A percentile compares a stretch with the other conserved stretches of the same genome.
Conservation (phyloP, 441 rosid genomes). For the Adansonia grandidieri region DNA sequence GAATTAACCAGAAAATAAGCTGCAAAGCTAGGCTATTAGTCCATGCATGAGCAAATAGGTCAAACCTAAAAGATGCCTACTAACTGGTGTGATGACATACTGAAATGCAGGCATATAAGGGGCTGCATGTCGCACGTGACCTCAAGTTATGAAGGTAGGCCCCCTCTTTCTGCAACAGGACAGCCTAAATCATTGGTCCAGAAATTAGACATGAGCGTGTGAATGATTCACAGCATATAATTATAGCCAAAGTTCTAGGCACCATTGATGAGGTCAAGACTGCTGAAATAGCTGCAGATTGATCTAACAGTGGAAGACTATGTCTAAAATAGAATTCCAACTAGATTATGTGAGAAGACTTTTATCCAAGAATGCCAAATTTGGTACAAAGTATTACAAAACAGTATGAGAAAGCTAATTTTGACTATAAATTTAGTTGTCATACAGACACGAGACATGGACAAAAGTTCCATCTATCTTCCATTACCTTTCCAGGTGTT, state of each 20-base stretch:
- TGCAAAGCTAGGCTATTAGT: background rate
- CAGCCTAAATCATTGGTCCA: background rate
- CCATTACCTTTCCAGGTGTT: slow-evolving; percentile 86
- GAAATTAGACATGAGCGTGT: background rate
- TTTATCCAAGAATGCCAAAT: background rate
- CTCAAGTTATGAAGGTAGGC: background rate
- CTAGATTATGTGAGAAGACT: background rate
- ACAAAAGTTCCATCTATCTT: slow-evolving; percentile 22
- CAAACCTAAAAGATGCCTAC: background rate
- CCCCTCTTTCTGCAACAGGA: background rate
- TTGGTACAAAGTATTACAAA: slow-evolving; percentile 11
- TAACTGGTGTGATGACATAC: background rate
- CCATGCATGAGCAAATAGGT: background rate
- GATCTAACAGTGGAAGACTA: background rate
- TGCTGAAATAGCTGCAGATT: background rate
- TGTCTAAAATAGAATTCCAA: background rate
- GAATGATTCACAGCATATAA: background rate
- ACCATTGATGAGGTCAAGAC: background rate
- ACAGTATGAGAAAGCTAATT: background rate
- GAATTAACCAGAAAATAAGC: background rate
- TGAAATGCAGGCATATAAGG: background rate
- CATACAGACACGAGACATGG: slow-evolving; percentile 12
- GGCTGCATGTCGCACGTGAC: background rate
- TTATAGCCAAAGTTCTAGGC: background rate
- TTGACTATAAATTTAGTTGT: background rate